These are phyloP conservation scores for Pseudofabraea citricarpa DNA, from an alignment of 2,329 filamentous ascomycete genomes.

Conservation along the genomic window DNA sequence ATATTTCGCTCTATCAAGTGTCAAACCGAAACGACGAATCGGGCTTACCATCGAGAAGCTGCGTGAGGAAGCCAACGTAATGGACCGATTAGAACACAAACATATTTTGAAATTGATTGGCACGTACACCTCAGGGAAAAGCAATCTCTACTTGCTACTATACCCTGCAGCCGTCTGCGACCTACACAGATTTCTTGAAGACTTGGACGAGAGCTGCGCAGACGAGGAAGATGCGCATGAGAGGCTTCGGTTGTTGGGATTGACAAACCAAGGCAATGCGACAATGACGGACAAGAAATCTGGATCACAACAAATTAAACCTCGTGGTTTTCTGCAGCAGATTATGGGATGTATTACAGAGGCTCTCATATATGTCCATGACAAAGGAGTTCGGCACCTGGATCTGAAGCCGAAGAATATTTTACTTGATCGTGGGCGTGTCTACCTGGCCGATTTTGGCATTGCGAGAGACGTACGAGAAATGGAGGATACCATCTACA, in stretches of 20 bases:
- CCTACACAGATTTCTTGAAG: conserved; percentile 36
- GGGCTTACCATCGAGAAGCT: conserved; percentile 37
- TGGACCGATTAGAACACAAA: conserved; percentile 42
- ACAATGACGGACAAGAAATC: conserved; percentile 6
- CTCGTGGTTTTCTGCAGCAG: conserved; percentile 37
- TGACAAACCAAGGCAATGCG: conserved; percentile 29
- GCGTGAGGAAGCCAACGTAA: conserved; percentile 40
- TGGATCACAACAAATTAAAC: conserved; percentile 12
- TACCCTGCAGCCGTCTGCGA: conserved; percentile 45
- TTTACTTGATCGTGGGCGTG: conserved; percentile 37
- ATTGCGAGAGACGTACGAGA: conserved; percentile 42
- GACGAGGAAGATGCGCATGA: conserved; percentile 33
- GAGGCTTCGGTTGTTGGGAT: conserved; percentile 33
- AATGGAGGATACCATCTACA: conserved; percentile 39
- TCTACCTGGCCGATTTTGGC: conserved; percentile 45
- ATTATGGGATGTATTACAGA: conserved; percentile 38
- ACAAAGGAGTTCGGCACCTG: conserved; percentile 38
- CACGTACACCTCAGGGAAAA: conserved; percentile 36
- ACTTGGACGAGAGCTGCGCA: conserved; percentile 36
- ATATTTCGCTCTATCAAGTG: too few relatives aligned
- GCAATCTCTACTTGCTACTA: conserved; percentile 39
- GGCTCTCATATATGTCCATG: conserved; percentile 16
- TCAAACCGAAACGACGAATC: conserved; percentile 16
- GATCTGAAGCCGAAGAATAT: conserved; percentile 46
- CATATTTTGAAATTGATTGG: conserved; percentile 44